phyloP scores from a whole-genome alignment of 306 rosid species.

The Trifolium dubium region DNA sequence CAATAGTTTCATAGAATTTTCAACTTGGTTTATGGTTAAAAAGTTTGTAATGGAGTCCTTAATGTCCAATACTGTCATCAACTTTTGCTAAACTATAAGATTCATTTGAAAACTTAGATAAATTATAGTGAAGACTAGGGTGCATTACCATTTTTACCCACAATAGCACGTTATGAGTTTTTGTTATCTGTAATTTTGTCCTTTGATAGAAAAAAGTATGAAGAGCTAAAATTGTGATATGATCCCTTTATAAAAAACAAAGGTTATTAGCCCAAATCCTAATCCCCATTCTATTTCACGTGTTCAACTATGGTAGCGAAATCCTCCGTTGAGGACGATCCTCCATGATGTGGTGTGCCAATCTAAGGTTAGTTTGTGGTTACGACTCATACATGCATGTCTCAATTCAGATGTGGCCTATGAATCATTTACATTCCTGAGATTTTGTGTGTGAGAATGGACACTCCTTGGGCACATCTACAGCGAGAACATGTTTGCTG shows the following conservation, averaged over 20 bases:
- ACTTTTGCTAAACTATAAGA: constrained; percentile 2
- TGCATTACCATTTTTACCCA: background rate
- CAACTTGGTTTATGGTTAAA: background rate
- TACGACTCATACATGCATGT: background rate
- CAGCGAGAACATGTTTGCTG: background rate
- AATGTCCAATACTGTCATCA: background rate
- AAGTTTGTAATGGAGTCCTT: background rate
- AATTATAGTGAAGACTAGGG: background rate
- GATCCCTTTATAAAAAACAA: background rate
- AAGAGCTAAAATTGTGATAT: background rate
- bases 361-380: background rate
- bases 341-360: too few species aligned
- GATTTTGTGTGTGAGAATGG: background rate
- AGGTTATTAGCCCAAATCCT: background rate
- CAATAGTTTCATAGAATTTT: constrained; percentile 7
- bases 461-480: background rate
- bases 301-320: background rate
- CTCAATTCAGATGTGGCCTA: background rate
- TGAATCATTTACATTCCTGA: background rate
- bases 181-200: background rate
- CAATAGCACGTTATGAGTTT: background rate
- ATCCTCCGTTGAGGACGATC: background rate
- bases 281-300: background rate
- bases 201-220: background rate
- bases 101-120: background rate